Conservation (phyloP, 1,284 basidiomycete genomes). For the Ustilago sp. region DNA sequence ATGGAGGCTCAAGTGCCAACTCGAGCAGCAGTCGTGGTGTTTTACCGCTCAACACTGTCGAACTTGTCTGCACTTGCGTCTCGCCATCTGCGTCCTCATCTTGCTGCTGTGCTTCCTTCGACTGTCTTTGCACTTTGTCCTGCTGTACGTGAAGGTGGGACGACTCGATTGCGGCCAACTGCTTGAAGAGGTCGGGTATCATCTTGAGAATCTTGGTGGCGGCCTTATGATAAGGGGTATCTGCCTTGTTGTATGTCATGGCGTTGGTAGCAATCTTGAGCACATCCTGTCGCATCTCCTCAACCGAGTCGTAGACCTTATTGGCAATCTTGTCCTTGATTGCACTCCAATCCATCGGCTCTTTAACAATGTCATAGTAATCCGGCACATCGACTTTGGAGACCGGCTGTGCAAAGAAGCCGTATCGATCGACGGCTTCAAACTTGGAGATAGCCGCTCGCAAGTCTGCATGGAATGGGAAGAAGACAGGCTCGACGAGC, state of each 20-base stretch:
- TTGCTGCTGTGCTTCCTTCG: constrained; percentile 6
- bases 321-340: constrained; percentile 77
- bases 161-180: constrained; percentile 71
- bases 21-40: constrained; percentile 19
- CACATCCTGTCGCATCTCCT: constrained; percentile 85
- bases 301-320: constrained; percentile 81
- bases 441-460: constrained; percentile 30
- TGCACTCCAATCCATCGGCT: constrained; percentile 88
- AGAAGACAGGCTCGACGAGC: constrained; percentile 72
- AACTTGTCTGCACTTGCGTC: background rate
- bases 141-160: constrained; percentile 31
- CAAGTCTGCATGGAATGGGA: constrained; percentile 42
- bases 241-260: constrained; percentile 83
- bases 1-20: constrained; percentile 53
- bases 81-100: background rate
- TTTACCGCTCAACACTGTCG: background rate
- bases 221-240: constrained; percentile 79
- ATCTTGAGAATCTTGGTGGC: constrained; percentile 79
- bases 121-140: constrained; percentile 6
- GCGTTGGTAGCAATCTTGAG: constrained; percentile 87
- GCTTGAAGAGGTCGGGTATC: constrained; percentile 73
- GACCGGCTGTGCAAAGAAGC: constrained; percentile 63
- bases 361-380: constrained; percentile 87
- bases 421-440: constrained; percentile 49
- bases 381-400: constrained; percentile 84